phyloP scores from a whole-genome alignment of 164 flowering plant species.

The Amborella trichopoda region DNA sequence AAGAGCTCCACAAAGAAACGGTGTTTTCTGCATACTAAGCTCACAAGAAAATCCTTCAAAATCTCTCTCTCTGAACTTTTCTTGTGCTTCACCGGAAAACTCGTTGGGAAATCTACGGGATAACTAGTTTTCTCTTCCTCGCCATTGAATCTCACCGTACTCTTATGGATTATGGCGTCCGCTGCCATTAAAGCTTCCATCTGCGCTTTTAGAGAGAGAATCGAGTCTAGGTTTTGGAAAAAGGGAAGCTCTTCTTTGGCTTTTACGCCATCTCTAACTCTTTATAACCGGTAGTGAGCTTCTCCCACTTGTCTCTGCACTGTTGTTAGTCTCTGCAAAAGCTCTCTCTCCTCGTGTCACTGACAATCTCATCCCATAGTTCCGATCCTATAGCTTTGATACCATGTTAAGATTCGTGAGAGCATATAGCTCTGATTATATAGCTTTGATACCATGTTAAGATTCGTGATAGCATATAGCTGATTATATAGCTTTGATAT shows the following conservation, averaged over 20 bases:
- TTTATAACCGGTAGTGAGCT: constrained; percentile 5
- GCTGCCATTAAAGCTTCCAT: background rate
- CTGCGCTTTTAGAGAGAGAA: constrained; percentile 1
- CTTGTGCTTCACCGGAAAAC: background rate
- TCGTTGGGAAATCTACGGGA: background rate
- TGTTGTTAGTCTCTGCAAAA: constrained; percentile 1
- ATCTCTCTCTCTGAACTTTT: no score
- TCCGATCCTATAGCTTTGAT: no score
- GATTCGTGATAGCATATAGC: no score
- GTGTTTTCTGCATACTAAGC: constrained; percentile 3
- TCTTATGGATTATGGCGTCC: no score
- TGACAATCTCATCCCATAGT: constrained; percentile 8
- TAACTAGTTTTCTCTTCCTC: constrained; percentile 4
- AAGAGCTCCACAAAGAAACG: constrained; percentile 1
- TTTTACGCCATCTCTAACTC: constrained; percentile 3
- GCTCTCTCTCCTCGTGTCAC: background rate
- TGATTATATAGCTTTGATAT: no score
- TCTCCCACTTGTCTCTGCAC: constrained; percentile 8
- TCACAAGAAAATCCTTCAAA: constrained; percentile 3
- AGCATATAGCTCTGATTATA: no score
- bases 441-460: no score
- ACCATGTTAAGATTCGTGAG: no score
- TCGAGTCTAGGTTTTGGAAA: constrained; percentile 5
- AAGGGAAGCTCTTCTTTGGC: constrained; percentile 1
- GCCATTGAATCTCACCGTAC: no score